These are phyloP conservation scores for Leccinum sublutescens DNA, from an alignment of 768 basidiomycete genomes.

Conservation along the genomic window DNA sequence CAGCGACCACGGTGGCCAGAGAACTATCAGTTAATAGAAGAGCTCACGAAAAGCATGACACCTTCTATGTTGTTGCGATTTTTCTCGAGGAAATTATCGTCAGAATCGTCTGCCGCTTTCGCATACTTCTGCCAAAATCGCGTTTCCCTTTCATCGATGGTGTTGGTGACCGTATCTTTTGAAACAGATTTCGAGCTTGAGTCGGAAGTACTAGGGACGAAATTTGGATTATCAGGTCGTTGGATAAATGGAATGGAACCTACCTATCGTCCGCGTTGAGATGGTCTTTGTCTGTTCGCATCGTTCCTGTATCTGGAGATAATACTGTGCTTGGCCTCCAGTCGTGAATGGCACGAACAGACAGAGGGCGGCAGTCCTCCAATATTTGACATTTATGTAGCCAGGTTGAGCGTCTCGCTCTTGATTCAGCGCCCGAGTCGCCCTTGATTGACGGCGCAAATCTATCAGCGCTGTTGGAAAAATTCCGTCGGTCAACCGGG, in stretches of 20 bases:
- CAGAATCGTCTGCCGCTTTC: background rate
- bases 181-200: background rate
- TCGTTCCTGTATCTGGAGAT: background rate
- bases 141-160: background rate
- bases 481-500: background rate
- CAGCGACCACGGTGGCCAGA: background rate
- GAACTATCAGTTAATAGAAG: background rate
- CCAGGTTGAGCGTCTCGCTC: background rate
- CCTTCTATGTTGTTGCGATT: background rate
- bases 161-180: background rate
- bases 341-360: background rate
- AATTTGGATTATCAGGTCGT: background rate
- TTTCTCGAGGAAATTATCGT: constrained; percentile 1
- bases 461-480: background rate
- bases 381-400: background rate
- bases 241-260: background rate
- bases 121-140: constrained; percentile 1
- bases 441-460: background rate
- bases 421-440: background rate
- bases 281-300: background rate
- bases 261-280: background rate
- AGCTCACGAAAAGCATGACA: constrained; percentile 3
- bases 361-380: background rate
- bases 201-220: background rate
- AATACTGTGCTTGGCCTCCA: background rate